Base-by-base conservation (phyloP, 139 green algal genomes). In the Haematococcus sp. region DNA sequence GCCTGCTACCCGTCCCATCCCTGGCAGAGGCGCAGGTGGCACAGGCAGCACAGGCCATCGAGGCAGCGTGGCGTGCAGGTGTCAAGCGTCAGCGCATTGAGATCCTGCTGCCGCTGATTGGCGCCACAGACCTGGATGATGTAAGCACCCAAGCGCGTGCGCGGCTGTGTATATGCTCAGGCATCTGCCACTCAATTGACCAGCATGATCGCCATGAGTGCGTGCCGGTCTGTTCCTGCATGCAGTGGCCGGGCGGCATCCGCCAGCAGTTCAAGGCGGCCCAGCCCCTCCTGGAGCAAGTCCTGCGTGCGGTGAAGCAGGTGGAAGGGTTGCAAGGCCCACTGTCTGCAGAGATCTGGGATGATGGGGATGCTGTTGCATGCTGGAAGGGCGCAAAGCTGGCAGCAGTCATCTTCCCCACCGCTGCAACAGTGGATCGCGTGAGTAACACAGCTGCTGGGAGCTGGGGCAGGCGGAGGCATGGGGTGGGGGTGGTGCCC, bases 81-180 rank as follows among this genome's bases (percentile, higher is more conserved):
- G 59, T 90, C 0, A 81, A 49, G 23, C 80, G 86, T 0, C 90
- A 96, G 60, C 77, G 78, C 0, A 54, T 97, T 5, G 91, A 97
- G 69, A 74, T 97, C 46, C 78, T 94, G 46, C 86, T 97, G 30
- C 93, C 93, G 11, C 76, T 97, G 11, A 97, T 96, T 71, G 93
- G 93, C 3, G 93, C 93, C 9, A 96, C 93, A 2, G 93, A 97
- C 75, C 69, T 97, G 2, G 93, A 97, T 66, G 93, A 97, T 44
- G 66, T 72, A 25, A 72, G 66, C 30, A 1, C 11, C 40, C 40
- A 19, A 19, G 40, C 81, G 97, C 91, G 92, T 90, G 59, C 52
- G 69, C 35, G 0, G 11, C 3, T 63, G 30, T 0, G 2, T 34
- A 3, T 9, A n/a, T n/a, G n/a, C n/a, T n/a, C n/a, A n/a, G n/a